Conservation (phyloP, 768 basidiomycete genomes). For the Kwoniella botswanensis region DNA sequence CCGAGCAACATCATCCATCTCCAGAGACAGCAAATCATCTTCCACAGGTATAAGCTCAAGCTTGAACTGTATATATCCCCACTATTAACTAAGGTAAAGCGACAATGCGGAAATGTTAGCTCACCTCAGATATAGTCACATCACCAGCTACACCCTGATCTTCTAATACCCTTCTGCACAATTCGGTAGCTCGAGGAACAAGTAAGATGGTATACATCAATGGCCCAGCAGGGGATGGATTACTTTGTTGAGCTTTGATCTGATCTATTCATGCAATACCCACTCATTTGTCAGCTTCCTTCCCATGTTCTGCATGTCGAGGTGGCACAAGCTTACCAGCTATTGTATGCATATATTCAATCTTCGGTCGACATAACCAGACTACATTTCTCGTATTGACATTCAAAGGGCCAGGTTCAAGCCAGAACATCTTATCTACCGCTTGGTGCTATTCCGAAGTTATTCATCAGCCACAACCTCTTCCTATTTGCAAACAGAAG, state of each 20-base stretch:
- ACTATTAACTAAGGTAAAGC: not conserved
- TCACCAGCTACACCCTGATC: conserved; percentile 99
- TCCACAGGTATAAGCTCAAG: conserved; percentile 93
- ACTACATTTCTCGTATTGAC: conserved; percentile 86
- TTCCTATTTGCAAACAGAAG: no score
- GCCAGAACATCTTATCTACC: conserved; percentile 99
- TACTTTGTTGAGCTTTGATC: conserved; percentile 75
- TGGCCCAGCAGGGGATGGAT: conserved; percentile 61
- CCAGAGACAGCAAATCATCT: conserved; percentile 88
- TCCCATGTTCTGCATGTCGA: not conserved
- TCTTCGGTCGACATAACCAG: conserved; percentile 86
- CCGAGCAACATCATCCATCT: conserved; percentile 80
- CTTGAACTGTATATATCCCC: conserved; percentile 66
- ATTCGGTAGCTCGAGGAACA: conserved; percentile 82
- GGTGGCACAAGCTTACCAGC: conserved; percentile 69
- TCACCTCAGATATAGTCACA: conserved; percentile 69
- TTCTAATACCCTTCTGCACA: conserved; percentile 84
- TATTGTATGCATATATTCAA: conserved; percentile 83
- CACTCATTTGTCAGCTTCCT: conserved; percentile 20
- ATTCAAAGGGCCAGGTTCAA: conserved; percentile 83
- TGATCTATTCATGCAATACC: conserved; percentile 68
- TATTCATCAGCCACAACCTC: no score
- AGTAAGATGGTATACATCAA: conserved; percentile 85
- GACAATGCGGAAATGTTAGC: not conserved
- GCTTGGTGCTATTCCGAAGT: conserved; percentile 78